Percentiles rank a stretch among this genome's conserved stretches.
Evolutionary conservation across 2,329 filamentous ascomycete species (phyloP).

Genomic region (Hypoxylon sp.): DNA sequence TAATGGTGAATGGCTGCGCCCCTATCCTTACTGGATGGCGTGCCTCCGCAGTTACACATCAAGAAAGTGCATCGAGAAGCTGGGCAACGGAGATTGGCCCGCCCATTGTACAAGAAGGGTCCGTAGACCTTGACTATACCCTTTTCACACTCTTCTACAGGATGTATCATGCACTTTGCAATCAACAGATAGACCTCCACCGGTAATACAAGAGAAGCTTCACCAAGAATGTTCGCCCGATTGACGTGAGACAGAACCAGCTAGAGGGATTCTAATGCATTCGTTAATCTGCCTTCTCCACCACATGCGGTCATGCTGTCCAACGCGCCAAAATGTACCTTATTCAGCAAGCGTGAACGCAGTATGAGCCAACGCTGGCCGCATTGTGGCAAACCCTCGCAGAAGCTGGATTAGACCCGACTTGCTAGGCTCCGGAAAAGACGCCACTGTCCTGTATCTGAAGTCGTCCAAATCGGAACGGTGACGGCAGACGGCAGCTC

Average conservation of each 20-base stretch:
- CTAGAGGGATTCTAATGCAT: conserved; percentile 49
- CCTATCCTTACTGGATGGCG: conserved; percentile 45
- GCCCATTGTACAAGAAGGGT: conserved; percentile 41
- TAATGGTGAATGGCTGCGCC: conserved; percentile 39
- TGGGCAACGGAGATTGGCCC: conserved; percentile 45
- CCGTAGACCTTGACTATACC: conserved; percentile 47
- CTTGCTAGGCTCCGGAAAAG: conserved; percentile 47
- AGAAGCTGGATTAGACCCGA: conserved; percentile 48
- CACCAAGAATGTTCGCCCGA: conserved; percentile 50
- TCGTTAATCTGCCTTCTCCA: conserved; percentile 52
- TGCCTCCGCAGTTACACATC: conserved; percentile 48
- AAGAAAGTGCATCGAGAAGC: conserved; percentile 45
- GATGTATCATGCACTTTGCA: conserved; percentile 50
- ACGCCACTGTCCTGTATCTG: conserved; percentile 47
- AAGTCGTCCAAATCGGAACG: conserved; percentile 46
- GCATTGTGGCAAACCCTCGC: conserved; percentile 47
- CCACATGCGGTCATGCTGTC: conserved; percentile 48
- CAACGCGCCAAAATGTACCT: conserved; percentile 49
- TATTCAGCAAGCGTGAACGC: conserved; percentile 45
- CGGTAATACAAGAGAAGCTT: conserved; percentile 49
- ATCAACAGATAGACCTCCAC: conserved; percentile 47
- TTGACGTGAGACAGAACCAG: conserved; percentile 51
- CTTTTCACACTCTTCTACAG: conserved; percentile 47
- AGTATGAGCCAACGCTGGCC: conserved; percentile 48
- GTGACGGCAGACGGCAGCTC: conserved; percentile 51